These are phyloP conservation scores for Onygenales sp. DNA, from an alignment of 2,329 filamentous ascomycete genomes.

Conservation along the genomic window DNA sequence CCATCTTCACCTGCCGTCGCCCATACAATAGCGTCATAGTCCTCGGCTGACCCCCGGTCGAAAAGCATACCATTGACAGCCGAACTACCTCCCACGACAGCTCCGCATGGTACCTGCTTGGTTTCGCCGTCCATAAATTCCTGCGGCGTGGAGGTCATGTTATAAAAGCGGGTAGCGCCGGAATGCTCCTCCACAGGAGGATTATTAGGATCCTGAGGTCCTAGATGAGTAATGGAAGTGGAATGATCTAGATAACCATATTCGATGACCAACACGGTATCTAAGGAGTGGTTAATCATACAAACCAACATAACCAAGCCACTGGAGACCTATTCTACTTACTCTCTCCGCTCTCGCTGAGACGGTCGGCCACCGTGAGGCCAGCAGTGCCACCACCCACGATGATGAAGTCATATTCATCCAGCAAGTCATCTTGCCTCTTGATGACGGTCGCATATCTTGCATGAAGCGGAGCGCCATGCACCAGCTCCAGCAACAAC, in stretches of 20 bases:
- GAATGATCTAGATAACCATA: slow-evolving; percentile 11
- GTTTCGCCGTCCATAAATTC: slow-evolving; percentile 17
- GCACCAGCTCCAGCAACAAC: neutral
- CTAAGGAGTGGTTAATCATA: neutral
- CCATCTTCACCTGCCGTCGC: neutral
- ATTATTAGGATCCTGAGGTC: slow-evolving; percentile 22
- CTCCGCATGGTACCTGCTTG: slow-evolving; percentile 21
- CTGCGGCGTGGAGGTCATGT: slow-evolving; percentile 21
- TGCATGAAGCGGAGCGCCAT: neutral
- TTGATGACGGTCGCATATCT: slow-evolving; percentile 15
- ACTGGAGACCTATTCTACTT: neutral
- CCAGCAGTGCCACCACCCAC: slow-evolving; percentile 44
- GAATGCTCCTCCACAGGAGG: neutral
- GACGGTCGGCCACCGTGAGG: slow-evolving; percentile 16
- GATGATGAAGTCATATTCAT: slow-evolving; percentile 39
- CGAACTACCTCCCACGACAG: slow-evolving; percentile 31
- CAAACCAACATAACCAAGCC: neutral
- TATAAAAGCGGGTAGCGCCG: slow-evolving; percentile 21
- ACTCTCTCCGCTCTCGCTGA: slow-evolving; percentile 1
- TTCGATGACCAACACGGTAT: slow-evolving; percentile 12
- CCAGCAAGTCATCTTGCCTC: slow-evolving; percentile 15
- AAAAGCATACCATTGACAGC: slow-evolving; percentile 25
- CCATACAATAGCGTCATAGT: slow-evolving; percentile 26
- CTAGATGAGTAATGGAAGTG: slow-evolving; percentile 23
- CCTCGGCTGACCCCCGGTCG: slow-evolving; percentile 19